Percentiles rank a stretch among this genome's conserved stretches.
Conservation (phyloP, 2,329 filamentous ascomycete genomes). For the Talaromyces islandicus region DNA sequence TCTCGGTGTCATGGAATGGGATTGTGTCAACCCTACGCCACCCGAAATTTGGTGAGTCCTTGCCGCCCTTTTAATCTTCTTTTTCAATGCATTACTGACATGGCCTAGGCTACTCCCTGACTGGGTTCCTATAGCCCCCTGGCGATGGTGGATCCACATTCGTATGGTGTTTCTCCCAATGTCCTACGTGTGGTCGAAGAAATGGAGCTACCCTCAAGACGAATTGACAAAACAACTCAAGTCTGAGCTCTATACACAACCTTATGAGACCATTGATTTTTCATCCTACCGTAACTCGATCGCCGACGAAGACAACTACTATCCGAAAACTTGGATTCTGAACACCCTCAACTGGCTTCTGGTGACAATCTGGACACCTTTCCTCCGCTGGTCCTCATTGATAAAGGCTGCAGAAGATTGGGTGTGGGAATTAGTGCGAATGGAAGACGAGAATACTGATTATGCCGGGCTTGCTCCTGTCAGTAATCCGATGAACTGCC, state of each 20-base stretch:
- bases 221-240: constrained; percentile 66
- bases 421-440: constrained; percentile 75
- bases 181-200: constrained; percentile 81
- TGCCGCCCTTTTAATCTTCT: background rate
- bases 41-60: constrained; percentile 73
- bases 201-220: constrained; percentile 71
- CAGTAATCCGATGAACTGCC: constrained; percentile 82
- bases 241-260: constrained; percentile 74
- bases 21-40: constrained; percentile 88
- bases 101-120: constrained; percentile 64
- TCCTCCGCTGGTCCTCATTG: constrained; percentile 61
- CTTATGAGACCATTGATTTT: constrained; percentile 75
- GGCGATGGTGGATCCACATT: constrained; percentile 98
- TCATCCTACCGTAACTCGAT: constrained; percentile 75
- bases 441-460: constrained; percentile 90
- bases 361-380: constrained; percentile 73
- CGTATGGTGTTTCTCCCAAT: constrained; percentile 94
- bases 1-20: constrained; percentile 78
- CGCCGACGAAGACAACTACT: constrained; percentile 74
- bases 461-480: constrained; percentile 83
- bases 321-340: constrained; percentile 82
- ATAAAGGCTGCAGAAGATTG: constrained; percentile 70
- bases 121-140: constrained; percentile 83
- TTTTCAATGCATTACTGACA: constrained; percentile 7
- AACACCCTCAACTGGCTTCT: constrained; percentile 73